Percentiles rank a stretch among this genome's conserved stretches.
phyloP scores from a whole-genome alignment of 73 alveolate species.

The Paraurostyla sp. region DNA sequence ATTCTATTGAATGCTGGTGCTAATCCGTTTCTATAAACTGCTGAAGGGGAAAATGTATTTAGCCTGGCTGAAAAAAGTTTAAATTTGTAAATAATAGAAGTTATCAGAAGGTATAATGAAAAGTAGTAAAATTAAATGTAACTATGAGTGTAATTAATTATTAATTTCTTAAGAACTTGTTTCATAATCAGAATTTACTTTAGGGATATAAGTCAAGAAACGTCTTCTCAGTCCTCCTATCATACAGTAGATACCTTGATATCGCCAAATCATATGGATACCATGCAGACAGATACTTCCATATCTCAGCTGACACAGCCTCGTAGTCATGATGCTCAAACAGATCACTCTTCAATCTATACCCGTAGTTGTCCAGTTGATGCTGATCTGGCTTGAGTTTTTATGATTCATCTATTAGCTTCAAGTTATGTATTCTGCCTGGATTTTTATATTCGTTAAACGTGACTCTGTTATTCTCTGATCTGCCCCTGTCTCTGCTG shows the following conservation, averaged over 20 bases:
- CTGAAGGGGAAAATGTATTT: constrained; percentile 35
- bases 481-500: background rate
- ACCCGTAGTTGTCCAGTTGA: background rate
- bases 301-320: constrained; percentile 57
- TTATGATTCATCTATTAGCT: constrained; percentile 17
- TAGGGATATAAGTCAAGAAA: constrained; percentile 10
- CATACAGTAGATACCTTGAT: constrained; percentile 24
- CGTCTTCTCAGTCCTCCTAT: constrained; percentile 8
- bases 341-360: constrained; percentile 17
- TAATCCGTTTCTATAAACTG: background rate
- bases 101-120: background rate
- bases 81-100: background rate
- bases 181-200: background rate
- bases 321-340: constrained; percentile 59
- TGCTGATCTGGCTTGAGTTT: background rate
- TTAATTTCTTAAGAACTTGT: too few species aligned
- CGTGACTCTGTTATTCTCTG: background rate
- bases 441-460: constrained; percentile 25
- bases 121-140: background rate
- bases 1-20: constrained; percentile 6
- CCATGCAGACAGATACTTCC: constrained; percentile 65
- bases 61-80: background rate
- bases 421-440: constrained; percentile 27
- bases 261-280: constrained; percentile 38
- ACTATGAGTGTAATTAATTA: background rate